Evolutionary conservation across 805 yeast genomes (phyloP), one percentile per base, ranked within the genome.

Genomic region (Candida chauliodis): DNA sequence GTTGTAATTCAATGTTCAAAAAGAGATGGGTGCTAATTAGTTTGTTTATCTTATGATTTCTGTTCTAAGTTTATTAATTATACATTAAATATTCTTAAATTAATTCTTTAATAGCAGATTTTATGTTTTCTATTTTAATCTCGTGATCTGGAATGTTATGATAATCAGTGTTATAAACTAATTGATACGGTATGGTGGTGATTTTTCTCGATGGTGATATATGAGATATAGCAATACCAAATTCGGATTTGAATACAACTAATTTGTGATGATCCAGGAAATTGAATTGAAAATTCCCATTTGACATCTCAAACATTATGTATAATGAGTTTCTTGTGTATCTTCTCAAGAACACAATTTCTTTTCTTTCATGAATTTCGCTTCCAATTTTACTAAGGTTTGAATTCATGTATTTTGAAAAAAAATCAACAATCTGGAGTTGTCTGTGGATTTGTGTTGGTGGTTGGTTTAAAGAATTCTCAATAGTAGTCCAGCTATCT

Each of bases 201-300:
- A 84, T 80, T 40, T 77, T 76, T 53, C 87, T 78, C 41, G 76
- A 73, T 26, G 93, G 90, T 3, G 90, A 85, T 37, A 91, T 81
- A 51, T 88, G 88, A 19, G 95, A 85, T 14, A 91, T 73, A 31
- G 78, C 78, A 43, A 75, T 71, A 16, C 96, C 97, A 39, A 76
- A 70, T 49, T 81, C 81, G 30, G 90, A 83, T 23, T 33, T 33
- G n/a, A 33, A 33, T 27, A 91, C 59, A 42, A 95, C 81, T 39
- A 90, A 65, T 63, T 93, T 93, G 62, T 84, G 90, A 56, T 93
- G 99, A 63, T 93, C 98, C 58, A 84, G 84, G 65, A 93, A 93
- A 63, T 93, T 93, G 67, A 90, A 90, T 61, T 93, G 99, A 61
- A 85, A 79, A 29, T 88, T 81, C 15, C 96, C 96, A 55, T 89